Evolutionary conservation across 202 grass and related monocot genomes (phyloP), one percentile per base, ranked within the genome.

Genomic region (Carex arenaria): DNA sequence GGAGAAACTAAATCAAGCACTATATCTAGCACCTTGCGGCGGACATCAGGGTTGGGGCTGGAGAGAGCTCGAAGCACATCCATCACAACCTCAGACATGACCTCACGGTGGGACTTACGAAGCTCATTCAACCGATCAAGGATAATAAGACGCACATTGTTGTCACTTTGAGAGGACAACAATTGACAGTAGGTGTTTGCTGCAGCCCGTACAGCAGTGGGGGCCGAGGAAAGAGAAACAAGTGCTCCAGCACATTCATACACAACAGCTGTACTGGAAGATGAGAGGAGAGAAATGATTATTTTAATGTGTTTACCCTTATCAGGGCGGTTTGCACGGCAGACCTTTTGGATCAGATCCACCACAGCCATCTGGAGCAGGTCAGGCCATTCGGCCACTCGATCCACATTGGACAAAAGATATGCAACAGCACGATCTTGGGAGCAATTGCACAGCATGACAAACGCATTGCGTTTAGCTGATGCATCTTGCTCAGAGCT

Each of bases 41-140:
- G 83, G 60, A 97, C 85, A 59, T 92, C 94, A 10, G 93, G 74
- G 53, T 97, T 92, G 18, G 89, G 94, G 79, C 89, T 89, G 1
- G 82, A 62, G 0, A 97, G 94, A 0, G 91, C 80, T 2, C 82
- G 84, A 14, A 97, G 79, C n/a, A 92, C 76, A 17, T 97, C 94
- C 94, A 93, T 93, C 2, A 90, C 85, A 12, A 90, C 77, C 81
- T 90, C 85, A 31, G 89, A 90, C 89, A 93, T 93, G 14, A 93
- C 80, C 61, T 90, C 88, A 6, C 86, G 83, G 53, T 97, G 91
- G 8, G 85, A 84, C 22, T 40, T 55, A 1, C 80, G 77, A 72
- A 97, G 89, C 69, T 92, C 94, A 4, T 89, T 87, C 8, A 97
- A 90, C n/a, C 94, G 91, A 52, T 97, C 94, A 32, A 97, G 83